A percentile compares a stretch with the other conserved stretches of the same genome.
phyloP scores from a whole-genome alignment of 1,139 yeast genomes.

The Pichia sp. region DNA sequence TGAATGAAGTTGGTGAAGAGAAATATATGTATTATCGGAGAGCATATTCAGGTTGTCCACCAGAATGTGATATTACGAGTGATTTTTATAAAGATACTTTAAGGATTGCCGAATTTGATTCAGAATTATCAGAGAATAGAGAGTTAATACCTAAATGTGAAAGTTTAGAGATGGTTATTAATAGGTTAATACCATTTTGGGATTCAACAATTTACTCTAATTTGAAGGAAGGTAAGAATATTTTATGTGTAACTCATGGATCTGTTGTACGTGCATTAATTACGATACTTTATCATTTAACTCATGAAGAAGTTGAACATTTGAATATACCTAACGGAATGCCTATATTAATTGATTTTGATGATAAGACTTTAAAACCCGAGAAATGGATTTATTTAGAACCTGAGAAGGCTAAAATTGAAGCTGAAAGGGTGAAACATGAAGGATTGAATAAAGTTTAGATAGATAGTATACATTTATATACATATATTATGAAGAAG shows the following conservation, averaged over 20 bases:
- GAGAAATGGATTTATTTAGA: slow-evolving; percentile 54
- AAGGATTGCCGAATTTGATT: slow-evolving; percentile 15
- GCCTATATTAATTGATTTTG: slow-evolving; percentile 43
- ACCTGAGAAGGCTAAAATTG: slow-evolving; percentile 58
- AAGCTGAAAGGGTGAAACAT: slow-evolving; percentile 56
- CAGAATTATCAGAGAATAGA: slow-evolving; percentile 18
- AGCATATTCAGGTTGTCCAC: slow-evolving; percentile 64
- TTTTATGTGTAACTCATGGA: slow-evolving; percentile 69
- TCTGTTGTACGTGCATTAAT: slow-evolving; percentile 64
- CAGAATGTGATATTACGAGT: slow-evolving; percentile 35
- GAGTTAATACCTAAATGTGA: slow-evolving; percentile 56
- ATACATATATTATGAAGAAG: neutral
- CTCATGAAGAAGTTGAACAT: slow-evolving; percentile 55
- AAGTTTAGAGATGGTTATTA: slow-evolving; percentile 58
- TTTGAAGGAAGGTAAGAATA: slow-evolving; percentile 32
- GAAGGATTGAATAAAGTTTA: slow-evolving; percentile 39
- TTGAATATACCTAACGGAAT: slow-evolving; percentile 75
- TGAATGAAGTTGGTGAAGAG: slow-evolving; percentile 47
- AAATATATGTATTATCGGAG: slow-evolving; percentile 63
- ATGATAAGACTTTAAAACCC: slow-evolving; percentile 35
- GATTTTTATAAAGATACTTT: slow-evolving; percentile 26
- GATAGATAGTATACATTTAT: neutral
- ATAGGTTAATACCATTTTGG: slow-evolving; percentile 53
- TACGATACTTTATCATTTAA: slow-evolving; percentile 48
- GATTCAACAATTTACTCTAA: slow-evolving; percentile 35